Base-by-base conservation (phyloP, 768 basidiomycete genomes). In the Mycena venus region DNA sequence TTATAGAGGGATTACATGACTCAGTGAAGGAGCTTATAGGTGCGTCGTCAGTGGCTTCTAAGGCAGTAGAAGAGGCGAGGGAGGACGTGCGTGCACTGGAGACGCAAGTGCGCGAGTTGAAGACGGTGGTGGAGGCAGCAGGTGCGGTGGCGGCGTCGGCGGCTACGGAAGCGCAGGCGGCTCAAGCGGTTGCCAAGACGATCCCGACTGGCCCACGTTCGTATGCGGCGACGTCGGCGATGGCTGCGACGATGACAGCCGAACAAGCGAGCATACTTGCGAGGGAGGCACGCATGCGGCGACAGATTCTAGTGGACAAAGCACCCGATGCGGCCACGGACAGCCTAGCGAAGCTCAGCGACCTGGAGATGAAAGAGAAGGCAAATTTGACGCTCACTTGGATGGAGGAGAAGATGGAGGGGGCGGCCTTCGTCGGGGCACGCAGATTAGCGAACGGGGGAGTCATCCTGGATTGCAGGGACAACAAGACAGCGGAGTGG, bases 381-480 rank as follows among this genome's bases (percentile, higher is more conserved):
- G 68, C 59, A 0, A 70, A 70, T 11, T n/a, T 70, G 17, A 49
- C 68, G 5, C 42, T 70, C 3, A 23, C 44, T 1, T n/a, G 61
- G 31, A 70, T 70, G 68, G 4, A 3, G 8, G 34, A 12, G 23
- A 61, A 62, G 47, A 10, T 6, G 31, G 68, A 61, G 32, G 59
- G 68, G 2, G 68, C 68, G 14, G 15, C 59, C 2, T 61, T 70
- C 15, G 68, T 70, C 0, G 68, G 68, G 2, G 60, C 59, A 11
- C 34, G 34, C n/a, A 49, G 23, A 15, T 36, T 70, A 3, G 3
- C 0, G 6, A 70, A 70, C n/a, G 59, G 68, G 3, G 68, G 68
- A 12, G 68, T 61, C 23, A 21, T 68, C 4, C 47, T 68, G 15
- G 68, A 60, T 44, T 69, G 68, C 44, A 60, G 51, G 19, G 47